Evolutionary conservation across 306 rosid species (phyloP), one percentile per base, ranked within the genome.

Genomic region (Rosa lucieae): DNA sequence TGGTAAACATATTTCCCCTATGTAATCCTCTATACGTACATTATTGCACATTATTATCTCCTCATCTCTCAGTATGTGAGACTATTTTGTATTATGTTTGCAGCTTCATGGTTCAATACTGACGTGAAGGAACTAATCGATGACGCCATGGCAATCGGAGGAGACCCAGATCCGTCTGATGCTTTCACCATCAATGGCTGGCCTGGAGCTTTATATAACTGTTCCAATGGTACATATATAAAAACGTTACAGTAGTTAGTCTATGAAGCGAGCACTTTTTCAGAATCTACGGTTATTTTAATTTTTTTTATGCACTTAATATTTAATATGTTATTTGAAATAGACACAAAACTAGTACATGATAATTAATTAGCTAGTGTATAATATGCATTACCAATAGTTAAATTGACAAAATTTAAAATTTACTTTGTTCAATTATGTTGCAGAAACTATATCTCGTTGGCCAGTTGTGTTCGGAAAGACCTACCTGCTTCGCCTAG

Each of bases 401-500:
- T 2, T 11, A 47, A 47, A 47, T 47, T 11, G 4, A 12, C 13
- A 10, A 47, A 10, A 47, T 1, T 47, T 47, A 2, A 47, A 47
- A 11, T 47, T 10, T 47, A 47, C 52, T 47, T 47, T 55, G 11
- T 55, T 55, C 11, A 55, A 55, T 55, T 55, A 55, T 59, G 66
- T 23, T 67, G 47, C 76, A 55, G 62, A 58, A 37, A 53, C 51
- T 56, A 69, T 39, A 53, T 69, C 8, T 21, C 14, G 52, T 43
- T 18, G 70, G 3, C 37, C 61, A 17, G 61, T 78, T 11, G 35
- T 9, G 8, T 15, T 8, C 0, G 77, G 81, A n/a, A 78, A 56
- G 61, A 78, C 81, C 2, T 78, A 78, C 44, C 81, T 70, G 20
- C 76, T 78, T 5, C 75, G 61, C 3, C 8, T 79, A 47, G 1